Evolutionary conservation across 1,284 basidiomycete genomes (phyloP).

Genomic region (Ustilago loliicola): DNA sequence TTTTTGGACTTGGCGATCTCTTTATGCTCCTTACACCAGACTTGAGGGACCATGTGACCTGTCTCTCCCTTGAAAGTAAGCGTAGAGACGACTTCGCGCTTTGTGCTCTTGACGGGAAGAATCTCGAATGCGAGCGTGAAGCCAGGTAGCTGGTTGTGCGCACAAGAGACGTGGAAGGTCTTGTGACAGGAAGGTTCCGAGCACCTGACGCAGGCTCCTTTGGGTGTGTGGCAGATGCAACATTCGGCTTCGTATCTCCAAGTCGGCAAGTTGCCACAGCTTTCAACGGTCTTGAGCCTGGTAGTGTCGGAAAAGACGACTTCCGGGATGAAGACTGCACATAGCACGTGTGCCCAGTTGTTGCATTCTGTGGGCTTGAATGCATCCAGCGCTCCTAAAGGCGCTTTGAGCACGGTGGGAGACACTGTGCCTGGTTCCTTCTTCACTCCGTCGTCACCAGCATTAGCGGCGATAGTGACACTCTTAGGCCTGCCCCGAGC

Average conservation of each 20-base stretch:
- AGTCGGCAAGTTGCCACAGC: slow-evolving; percentile 80
- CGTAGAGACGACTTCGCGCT: slow-evolving; percentile 73
- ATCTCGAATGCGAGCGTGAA: slow-evolving; percentile 92
- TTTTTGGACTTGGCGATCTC: slow-evolving; percentile 75
- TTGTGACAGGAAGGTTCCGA: slow-evolving; percentile 78
- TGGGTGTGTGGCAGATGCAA: slow-evolving; percentile 75
- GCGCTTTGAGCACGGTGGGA: slow-evolving; percentile 16
- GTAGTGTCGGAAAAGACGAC: slow-evolving; percentile 81
- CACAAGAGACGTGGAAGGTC: slow-evolving; percentile 89
- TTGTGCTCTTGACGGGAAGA: slow-evolving; percentile 76
- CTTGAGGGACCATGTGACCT: slow-evolving; percentile 83
- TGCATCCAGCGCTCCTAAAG: slow-evolving; percentile 77
- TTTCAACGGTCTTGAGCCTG: slow-evolving; percentile 83
- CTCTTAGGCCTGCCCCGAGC: slow-evolving; percentile 29
- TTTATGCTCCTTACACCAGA: slow-evolving; percentile 87
- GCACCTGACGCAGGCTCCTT: slow-evolving; percentile 85
- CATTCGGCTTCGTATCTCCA: slow-evolving; percentile 71
- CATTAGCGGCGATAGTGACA: slow-evolving; percentile 11
- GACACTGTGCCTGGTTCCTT: slow-evolving; percentile 23
- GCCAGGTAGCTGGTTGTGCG: slow-evolving; percentile 78
- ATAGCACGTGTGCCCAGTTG: slow-evolving; percentile 91
- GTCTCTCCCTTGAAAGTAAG: slow-evolving; percentile 87
- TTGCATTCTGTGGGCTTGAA: slow-evolving; percentile 94
- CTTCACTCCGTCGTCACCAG: slow-evolving; percentile 24
- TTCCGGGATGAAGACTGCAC: slow-evolving; percentile 88